These are phyloP conservation scores for Apophysomyces elegans DNA, from an alignment of 371 early-diverging fungal genomes.

Conservation along the genomic window DNA sequence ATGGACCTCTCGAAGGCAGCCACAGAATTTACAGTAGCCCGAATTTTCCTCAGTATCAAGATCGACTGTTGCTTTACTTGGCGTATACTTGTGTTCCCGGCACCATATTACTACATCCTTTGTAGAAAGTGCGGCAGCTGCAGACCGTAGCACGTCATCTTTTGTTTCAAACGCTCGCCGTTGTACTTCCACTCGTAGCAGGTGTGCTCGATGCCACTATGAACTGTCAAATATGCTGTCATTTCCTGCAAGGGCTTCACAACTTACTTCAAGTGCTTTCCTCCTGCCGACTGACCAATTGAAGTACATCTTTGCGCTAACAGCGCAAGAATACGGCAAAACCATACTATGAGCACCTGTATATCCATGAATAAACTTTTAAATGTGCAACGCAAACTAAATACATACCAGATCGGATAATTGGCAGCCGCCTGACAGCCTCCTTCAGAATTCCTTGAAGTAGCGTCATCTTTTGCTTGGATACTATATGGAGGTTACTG, in stretches of 20 bases:
- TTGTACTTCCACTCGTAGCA: slow-evolving; percentile 41
- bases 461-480: slow-evolving; percentile 41
- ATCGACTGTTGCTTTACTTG: slow-evolving; percentile 25
- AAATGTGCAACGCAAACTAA: background rate
- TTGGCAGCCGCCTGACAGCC: slow-evolving; percentile 31
- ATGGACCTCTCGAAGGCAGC: slow-evolving; percentile 25
- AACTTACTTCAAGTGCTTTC: slow-evolving; percentile 46
- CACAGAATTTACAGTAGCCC: slow-evolving; percentile 50
- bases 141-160: slow-evolving; percentile 38
- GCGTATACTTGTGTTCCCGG: slow-evolving; percentile 36
- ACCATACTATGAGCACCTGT: slow-evolving; percentile 23
- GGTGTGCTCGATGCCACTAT: slow-evolving; percentile 47
- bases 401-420: slow-evolving; percentile 36
- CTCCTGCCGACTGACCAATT: slow-evolving; percentile 42
- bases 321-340: slow-evolving; percentile 41
- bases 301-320: slow-evolving; percentile 32
- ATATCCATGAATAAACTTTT: background rate
- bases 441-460: slow-evolving; percentile 41
- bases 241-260: background rate
- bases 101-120: slow-evolving; percentile 51
- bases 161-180: slow-evolving; percentile 31
- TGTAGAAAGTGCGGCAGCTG: slow-evolving; percentile 37
- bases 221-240: background rate
- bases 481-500: slow-evolving; percentile 15
- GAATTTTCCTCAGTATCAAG: slow-evolving; percentile 9